These are phyloP conservation scores for Cryptosporidium ubiquitum DNA, from an alignment of 169 alveolate genomes.

Conservation along the genomic window DNA sequence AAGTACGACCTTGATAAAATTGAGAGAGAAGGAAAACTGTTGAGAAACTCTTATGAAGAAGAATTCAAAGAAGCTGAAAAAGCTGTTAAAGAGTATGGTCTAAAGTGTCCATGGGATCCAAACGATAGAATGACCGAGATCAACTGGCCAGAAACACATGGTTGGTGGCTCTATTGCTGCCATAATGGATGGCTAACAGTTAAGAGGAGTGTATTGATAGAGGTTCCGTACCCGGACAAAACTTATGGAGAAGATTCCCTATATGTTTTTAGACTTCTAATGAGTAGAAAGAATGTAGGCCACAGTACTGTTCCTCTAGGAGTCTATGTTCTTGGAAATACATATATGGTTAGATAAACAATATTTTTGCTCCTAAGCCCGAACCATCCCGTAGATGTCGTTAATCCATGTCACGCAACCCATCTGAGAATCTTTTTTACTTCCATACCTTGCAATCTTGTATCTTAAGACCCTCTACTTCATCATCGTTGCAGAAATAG, in stretches of 20 bases:
- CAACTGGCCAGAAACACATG: conserved; percentile 71
- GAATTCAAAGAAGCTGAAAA: conserved; percentile 43
- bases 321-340: conserved; percentile 64
- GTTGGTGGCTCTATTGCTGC: conserved; percentile 73
- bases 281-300: conserved; percentile 62
- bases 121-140: conserved; percentile 33
- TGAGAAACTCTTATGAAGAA: conserved; percentile 22
- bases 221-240: conserved; percentile 62
- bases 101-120: conserved; percentile 68
- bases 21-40: conserved; percentile 10
- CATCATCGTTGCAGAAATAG: conserved; percentile 92
- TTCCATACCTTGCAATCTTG: conserved; percentile 89
- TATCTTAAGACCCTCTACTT: conserved; percentile 87
- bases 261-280: conserved; percentile 56
- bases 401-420: not conserved
- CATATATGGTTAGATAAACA: conserved; percentile 23
- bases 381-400: not conserved
- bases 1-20: conserved; percentile 31
- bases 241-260: conserved; percentile 50
- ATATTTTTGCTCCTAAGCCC: not conserved
- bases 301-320: conserved; percentile 65
- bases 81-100: conserved; percentile 36
- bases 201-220: conserved; percentile 20
- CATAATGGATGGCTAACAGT: conserved; percentile 70
- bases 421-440: conserved; percentile 61